Evolutionary conservation across 2,329 filamentous ascomycete genomes (phyloP), one percentile per base, ranked within the genome.

Genomic region (Fusarium torreyae): DNA sequence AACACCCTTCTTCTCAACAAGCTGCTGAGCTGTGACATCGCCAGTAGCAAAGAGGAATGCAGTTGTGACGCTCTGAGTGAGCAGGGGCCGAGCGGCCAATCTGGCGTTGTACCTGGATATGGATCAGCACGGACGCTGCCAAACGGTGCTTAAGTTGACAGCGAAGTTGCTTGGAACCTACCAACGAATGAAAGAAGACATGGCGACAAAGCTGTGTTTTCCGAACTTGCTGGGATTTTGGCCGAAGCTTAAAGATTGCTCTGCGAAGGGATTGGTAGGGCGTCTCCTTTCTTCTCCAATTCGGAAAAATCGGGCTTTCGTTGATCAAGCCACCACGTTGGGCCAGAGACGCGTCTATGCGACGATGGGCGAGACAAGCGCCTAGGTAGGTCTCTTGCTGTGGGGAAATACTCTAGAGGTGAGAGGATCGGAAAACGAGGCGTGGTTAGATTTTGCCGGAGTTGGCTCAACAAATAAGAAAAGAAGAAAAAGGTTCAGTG

Each of bases 41-140:
- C 96, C 96, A 15, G 94, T 93, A 61, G 92, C 94, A 79, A 98
- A 99, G 68, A 99, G 90, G 63, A 98, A 87, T 49, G 93, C 92
- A 39, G 95, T 98, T 58, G 94, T 97, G 74, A 97, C 83, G 78
- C 91, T 93, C 85, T 97, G 94, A 13, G 95, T 98, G 76, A 98
- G 88, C 74, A 98, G 85, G 63, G 95, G 95, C 77, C 92, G 89
- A 75, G 89, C 88, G 74, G 92, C 91, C 78, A 98, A 86, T 80
- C 89, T 92, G 77, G 89, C 86, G 82, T 97, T 94, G 84, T 98
- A 98, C 94, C 94, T 93, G 74, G 38, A 39, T 24, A 44, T 56
- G 22, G 43, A 52, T 68, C 40, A 72, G 74, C 54, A 71, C 56
- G n/a, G 36, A 54, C 40, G 18, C 33, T 40, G 20, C 18, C 18